These are phyloP conservation scores for Fusarium sp. DNA, from an alignment of 2,329 filamentous ascomycete species.

Conservation along the genomic window DNA sequence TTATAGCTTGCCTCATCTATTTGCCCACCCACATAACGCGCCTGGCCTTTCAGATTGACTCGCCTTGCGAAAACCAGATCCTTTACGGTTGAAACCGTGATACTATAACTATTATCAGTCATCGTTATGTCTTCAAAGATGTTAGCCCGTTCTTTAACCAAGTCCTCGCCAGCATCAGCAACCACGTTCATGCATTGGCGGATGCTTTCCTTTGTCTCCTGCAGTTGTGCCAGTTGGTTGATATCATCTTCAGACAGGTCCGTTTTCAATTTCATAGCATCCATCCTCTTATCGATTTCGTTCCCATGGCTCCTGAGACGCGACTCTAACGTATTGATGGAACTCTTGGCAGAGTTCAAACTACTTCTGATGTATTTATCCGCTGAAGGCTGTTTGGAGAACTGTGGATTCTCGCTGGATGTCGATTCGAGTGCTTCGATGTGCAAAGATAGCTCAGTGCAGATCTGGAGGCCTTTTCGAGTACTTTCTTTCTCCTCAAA, in stretches of 20 bases:
- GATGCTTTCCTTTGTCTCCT: conserved; percentile 41
- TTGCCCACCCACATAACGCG: conserved; percentile 25
- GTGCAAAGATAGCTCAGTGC: conserved; percentile 39
- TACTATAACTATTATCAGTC: conserved; percentile 39
- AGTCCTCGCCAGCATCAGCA: conserved; percentile 29
- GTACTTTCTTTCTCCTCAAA: conserved; percentile 44
- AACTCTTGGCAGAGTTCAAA: conserved; percentile 27
- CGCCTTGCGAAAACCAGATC: conserved; percentile 42
- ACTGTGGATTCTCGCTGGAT: not conserved
- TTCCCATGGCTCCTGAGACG: conserved; percentile 32
- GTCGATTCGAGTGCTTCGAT: conserved; percentile 19
- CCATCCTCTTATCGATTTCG: conserved; percentile 29
- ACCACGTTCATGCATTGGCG: conserved; percentile 41
- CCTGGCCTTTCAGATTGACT: conserved; percentile 35
- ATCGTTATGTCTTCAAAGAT: conserved; percentile 46
- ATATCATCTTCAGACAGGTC: conserved; percentile 23
- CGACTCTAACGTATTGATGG: conserved; percentile 31
- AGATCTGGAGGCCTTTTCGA: conserved; percentile 39
- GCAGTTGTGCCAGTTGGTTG: conserved; percentile 31
- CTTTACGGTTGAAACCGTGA: conserved; percentile 44
- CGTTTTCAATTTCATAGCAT: conserved; percentile 19
- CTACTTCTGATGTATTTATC: conserved; percentile 34
- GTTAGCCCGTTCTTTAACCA: conserved; percentile 39
- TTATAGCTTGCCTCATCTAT: conserved; percentile 16
- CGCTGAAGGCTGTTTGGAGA: conserved; percentile 34